These are phyloP conservation scores for Raddia guianensis DNA, from an alignment of 176 grass and related monocot genomes.

Conservation along the genomic window DNA sequence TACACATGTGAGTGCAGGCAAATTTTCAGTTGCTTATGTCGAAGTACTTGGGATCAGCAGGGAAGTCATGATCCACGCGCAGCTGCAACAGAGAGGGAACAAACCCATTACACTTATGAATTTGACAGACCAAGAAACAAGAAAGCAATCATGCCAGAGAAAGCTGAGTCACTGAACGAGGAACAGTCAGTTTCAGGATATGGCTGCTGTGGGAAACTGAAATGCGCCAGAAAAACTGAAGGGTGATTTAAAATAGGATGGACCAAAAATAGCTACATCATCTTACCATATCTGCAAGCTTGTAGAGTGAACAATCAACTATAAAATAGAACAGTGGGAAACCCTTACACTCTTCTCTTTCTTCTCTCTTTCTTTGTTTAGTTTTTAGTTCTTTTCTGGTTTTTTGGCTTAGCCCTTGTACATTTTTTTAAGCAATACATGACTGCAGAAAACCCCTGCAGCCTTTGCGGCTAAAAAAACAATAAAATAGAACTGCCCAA, in stretches of 20 bases:
- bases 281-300: background rate
- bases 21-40: constrained; percentile 83
- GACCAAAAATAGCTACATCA: background rate
- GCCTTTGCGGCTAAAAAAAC: too few species aligned
- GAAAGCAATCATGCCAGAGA: background rate
- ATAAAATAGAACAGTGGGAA: too few species aligned
- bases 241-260: background rate
- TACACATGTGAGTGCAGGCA: constrained; percentile 32
- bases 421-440: too few species aligned
- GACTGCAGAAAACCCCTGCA: too few species aligned
- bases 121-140: constrained; percentile 11
- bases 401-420: too few species aligned
- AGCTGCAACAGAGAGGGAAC: constrained; percentile 53
- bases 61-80: constrained; percentile 85
- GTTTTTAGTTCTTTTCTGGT: too few species aligned
- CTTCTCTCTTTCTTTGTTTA: too few species aligned
- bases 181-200: background rate
- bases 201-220: background rate
- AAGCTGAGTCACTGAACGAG: background rate
- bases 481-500: background rate
- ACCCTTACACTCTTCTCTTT: too few species aligned
- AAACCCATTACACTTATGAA: background rate
- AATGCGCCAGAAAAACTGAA: background rate
- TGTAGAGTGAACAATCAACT: constrained; percentile 7
- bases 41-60: constrained; percentile 96